These are phyloP conservation scores for Thielaviopsis euricoi DNA, from an alignment of 2,329 filamentous ascomycete genomes.

Conservation along the genomic window DNA sequence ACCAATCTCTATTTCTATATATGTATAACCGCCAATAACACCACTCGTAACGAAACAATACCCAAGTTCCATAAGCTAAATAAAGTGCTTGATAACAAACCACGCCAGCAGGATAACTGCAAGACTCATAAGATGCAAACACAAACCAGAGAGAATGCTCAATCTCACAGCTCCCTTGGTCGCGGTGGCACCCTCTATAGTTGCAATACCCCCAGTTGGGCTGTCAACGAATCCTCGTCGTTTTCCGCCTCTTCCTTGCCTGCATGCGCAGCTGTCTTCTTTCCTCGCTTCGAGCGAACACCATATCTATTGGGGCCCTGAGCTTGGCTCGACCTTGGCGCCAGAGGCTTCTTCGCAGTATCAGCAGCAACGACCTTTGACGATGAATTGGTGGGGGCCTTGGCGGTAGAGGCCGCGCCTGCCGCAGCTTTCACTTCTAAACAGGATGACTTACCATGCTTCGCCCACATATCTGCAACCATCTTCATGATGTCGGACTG, in stretches of 20 bases:
- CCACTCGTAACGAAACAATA: background rate
- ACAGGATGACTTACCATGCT: constrained; percentile 25
- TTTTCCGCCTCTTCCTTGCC: constrained; percentile 13
- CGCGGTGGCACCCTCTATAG: background rate
- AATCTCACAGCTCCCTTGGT: too few species aligned
- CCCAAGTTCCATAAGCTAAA: background rate
- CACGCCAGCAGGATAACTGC: background rate
- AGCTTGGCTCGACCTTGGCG: background rate
- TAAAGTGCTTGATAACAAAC: background rate
- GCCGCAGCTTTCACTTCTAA: too few species aligned
- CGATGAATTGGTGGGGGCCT: background rate
- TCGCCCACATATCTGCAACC: constrained; percentile 46
- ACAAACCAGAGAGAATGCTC: background rate
- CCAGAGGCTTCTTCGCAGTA: background rate
- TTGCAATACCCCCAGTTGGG: constrained; percentile 5
- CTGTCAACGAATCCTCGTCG: constrained; percentile 1
- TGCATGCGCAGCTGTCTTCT: background rate
- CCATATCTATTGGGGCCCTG: background rate
- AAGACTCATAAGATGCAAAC: background rate
- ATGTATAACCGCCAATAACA: too few species aligned
- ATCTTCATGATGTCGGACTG: constrained; percentile 55
- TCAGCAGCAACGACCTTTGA: constrained; percentile 14
- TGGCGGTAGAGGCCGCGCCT: too few species aligned
- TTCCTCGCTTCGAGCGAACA: background rate
- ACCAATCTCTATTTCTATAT: too few species aligned